phyloP scores from a whole-genome alignment of 768 basidiomycete genomes.

The Infundibulicybe gibba region DNA sequence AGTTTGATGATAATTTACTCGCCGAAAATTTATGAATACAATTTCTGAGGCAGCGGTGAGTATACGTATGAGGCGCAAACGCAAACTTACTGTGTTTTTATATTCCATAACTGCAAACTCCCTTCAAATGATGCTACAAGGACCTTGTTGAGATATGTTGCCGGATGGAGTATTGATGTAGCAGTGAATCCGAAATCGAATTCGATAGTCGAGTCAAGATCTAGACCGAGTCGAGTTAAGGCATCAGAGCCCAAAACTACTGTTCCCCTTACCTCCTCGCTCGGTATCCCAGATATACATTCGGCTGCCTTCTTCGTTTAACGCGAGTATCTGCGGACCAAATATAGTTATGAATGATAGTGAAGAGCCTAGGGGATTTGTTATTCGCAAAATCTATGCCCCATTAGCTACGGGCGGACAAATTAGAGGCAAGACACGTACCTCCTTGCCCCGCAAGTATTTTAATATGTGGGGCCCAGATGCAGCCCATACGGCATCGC shows the following conservation, averaged over 20 bases:
- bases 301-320: conserved; percentile 74
- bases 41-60: conserved; percentile 41
- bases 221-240: conserved; percentile 31
- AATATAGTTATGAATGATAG: conserved; percentile 74
- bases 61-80: neutral
- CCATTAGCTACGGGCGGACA: conserved; percentile 5
- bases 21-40: conserved; percentile 79
- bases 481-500: conserved; percentile 82
- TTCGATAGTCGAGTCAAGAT: conserved; percentile 61
- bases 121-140: conserved; percentile 83
- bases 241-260: neutral
- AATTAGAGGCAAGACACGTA: conserved; percentile 19
- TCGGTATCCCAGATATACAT: conserved; percentile 77
- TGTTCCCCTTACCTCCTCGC: conserved; percentile 37
- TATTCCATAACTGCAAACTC: conserved; percentile 90
- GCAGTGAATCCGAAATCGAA: conserved; percentile 87
- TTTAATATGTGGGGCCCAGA: conserved; percentile 67
- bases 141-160: conserved; percentile 96
- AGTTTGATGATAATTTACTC: conserved; percentile 38
- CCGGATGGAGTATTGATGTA: conserved; percentile 83
- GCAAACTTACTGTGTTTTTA: conserved; percentile 64
- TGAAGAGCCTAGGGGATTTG: conserved; percentile 59
- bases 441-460: conserved; percentile 89
- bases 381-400: conserved; percentile 48
- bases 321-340: conserved; percentile 73